Percentiles rank a stretch among this genome's conserved stretches.
Evolutionary conservation across 495 filamentous ascomycete species (phyloP).

Genomic region (Cercophora samala): DNA sequence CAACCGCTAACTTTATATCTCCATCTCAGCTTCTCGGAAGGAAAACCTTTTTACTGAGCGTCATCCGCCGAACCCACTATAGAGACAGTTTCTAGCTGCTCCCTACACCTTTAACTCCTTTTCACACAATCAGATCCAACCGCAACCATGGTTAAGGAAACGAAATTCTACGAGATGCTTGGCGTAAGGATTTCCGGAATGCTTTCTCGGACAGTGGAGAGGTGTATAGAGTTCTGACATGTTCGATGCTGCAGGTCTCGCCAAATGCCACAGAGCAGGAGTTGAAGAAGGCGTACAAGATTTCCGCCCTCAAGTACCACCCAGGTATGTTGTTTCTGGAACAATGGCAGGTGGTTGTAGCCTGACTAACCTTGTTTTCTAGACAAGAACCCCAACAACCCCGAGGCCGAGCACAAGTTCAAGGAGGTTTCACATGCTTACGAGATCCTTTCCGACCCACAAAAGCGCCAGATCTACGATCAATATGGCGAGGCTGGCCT

Average conservation of each 20-base stretch:
- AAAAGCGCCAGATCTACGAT: slow-evolving; percentile 91
- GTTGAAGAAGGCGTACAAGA: slow-evolving; percentile 88
- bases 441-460: slow-evolving; percentile 84
- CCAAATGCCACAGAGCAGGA: slow-evolving; percentile 70
- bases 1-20: background rate
- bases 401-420: slow-evolving; percentile 93
- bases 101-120: slow-evolving; percentile 12
- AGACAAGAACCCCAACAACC: slow-evolving; percentile 97
- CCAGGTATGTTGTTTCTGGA: slow-evolving; percentile 60
- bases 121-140: slow-evolving; percentile 33
- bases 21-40: background rate
- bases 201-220: background rate
- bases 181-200: slow-evolving; percentile 59
- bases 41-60: background rate
- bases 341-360: background rate
- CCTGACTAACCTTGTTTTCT: slow-evolving; percentile 15
- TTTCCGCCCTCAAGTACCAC: slow-evolving; percentile 83
- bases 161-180: slow-evolving; percentile 79
- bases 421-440: slow-evolving; percentile 95
- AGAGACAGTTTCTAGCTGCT: background rate
- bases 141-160: slow-evolving; percentile 77
- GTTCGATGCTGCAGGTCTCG: slow-evolving; percentile 55
- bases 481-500: slow-evolving; percentile 96
- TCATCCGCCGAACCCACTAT: background rate
- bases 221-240: slow-evolving; percentile 27